Conservation (phyloP, 805 yeast genomes). For the Saccharomycopsis javanensis region DNA sequence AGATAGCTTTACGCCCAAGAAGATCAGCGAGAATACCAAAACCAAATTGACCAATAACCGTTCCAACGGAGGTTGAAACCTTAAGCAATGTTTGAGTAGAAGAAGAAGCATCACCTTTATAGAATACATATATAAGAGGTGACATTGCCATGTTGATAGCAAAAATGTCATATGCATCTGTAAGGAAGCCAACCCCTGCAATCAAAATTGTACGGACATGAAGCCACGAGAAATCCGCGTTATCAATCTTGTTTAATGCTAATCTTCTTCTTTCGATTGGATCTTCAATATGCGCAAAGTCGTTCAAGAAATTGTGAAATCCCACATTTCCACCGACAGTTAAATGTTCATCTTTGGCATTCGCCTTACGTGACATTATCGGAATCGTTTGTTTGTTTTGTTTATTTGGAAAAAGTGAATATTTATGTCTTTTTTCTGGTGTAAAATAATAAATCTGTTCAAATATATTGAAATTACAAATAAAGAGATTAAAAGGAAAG, state of each 20-base stretch:
- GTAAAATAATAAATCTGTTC: no score
- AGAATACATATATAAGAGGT: slow-evolving; percentile 70
- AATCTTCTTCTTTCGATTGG: slow-evolving; percentile 81
- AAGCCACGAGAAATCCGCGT: slow-evolving; percentile 73
- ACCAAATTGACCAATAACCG: slow-evolving; percentile 81
- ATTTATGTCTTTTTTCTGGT: no score
- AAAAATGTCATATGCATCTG: slow-evolving; percentile 88
- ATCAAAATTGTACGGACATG: slow-evolving; percentile 73
- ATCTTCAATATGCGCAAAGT: slow-evolving; percentile 73
- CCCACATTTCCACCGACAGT: slow-evolving; percentile 77
- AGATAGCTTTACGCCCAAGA: slow-evolving; percentile 78
- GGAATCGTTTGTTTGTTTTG: not conserved
- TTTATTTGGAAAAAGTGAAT: no score
- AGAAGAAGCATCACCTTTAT: slow-evolving; percentile 53
- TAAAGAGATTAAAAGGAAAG: not conserved
- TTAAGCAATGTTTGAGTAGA: slow-evolving; percentile 70
- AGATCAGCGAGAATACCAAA: slow-evolving; percentile 78
- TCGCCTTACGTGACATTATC: not conserved
- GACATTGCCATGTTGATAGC: slow-evolving; percentile 77
- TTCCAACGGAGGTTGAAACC: slow-evolving; percentile 88
- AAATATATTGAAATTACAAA: not conserved
- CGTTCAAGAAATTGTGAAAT: slow-evolving; percentile 72
- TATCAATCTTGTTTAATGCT: slow-evolving; percentile 76
- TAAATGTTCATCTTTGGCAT: not conserved
- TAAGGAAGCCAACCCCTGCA: slow-evolving; percentile 86